Evolutionary conservation across 2,329 filamentous ascomycete genomes (phyloP).

Genomic region (Cladorrhinum sp.): DNA sequence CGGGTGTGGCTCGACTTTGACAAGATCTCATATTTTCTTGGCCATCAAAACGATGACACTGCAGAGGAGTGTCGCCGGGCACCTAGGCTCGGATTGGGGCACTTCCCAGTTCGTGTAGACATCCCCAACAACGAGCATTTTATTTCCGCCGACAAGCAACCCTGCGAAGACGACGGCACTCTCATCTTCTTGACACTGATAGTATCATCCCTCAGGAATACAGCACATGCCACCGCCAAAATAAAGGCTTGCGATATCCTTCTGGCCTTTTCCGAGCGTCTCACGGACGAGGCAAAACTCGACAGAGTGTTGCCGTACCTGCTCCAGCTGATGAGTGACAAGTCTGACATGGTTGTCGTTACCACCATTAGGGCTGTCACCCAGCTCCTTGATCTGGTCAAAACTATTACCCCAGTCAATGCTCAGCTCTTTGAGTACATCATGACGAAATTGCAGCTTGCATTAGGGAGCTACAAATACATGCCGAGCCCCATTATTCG

Average conservation of each 20-base stretch:
- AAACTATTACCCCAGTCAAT: conserved; percentile 77
- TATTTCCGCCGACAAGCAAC: conserved; percentile 57
- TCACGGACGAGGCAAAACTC: conserved; percentile 93
- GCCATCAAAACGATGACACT: conserved; percentile 57
- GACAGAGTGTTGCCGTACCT: conserved; percentile 91
- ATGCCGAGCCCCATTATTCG: conserved; percentile 69
- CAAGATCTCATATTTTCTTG: conserved; percentile 93
- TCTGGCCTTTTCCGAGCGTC: conserved; percentile 81
- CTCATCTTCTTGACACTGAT: conserved; percentile 88
- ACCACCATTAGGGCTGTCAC: conserved; percentile 83
- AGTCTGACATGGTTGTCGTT: conserved; percentile 78
- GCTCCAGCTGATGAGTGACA: conserved; percentile 77
- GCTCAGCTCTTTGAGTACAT: conserved; percentile 69
- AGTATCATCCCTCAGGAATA: conserved; percentile 84
- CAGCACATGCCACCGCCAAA: conserved; percentile 81
- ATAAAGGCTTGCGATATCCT: conserved; percentile 88
- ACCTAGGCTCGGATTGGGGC: conserved; percentile 51
- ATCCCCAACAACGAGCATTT: conserved; percentile 80
- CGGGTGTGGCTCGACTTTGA: conserved; percentile 93
- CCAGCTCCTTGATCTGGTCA: conserved; percentile 82
- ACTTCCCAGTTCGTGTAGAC: conserved; percentile 80
- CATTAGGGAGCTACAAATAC: conserved; percentile 35
- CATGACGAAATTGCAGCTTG: conserved; percentile 59
- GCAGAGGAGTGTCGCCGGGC: conserved; percentile 35
- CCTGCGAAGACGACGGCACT: conserved; percentile 78